phyloP scores from a whole-genome alignment of 2,329 filamentous ascomycete species.

The Aspergillus vadensis region DNA sequence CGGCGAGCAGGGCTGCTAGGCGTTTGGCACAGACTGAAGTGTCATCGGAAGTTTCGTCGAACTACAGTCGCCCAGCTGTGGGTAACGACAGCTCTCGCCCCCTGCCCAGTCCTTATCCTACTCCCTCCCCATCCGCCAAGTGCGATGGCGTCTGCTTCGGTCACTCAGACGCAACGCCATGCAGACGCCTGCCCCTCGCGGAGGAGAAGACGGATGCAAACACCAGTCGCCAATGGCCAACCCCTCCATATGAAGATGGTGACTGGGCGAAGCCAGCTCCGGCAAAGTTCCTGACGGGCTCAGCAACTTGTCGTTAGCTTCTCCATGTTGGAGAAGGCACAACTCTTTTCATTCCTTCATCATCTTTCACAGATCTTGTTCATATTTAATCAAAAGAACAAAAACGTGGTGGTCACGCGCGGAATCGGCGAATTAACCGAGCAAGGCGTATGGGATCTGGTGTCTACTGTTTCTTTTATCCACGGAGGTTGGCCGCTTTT shows the following conservation, averaged over 20 bases:
- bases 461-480: conserved; percentile 26
- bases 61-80: conserved; percentile 50
- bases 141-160: conserved; percentile 75
- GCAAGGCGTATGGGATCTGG: conserved; percentile 36
- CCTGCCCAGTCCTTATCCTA: conserved; percentile 61
- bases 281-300: conserved; percentile 74
- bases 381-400: conserved; percentile 21
- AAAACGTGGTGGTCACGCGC: conserved; percentile 28
- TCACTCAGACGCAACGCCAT: conserved; percentile 49
- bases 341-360: conserved; percentile 17
- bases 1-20: conserved; percentile 73
- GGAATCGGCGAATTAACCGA: conserved; percentile 27
- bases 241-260: conserved; percentile 89
- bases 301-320: conserved; percentile 37
- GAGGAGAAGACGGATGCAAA: conserved; percentile 57
- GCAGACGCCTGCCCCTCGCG: conserved; percentile 71
- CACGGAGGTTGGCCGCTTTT: conserved; percentile 25
- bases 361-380: conserved; percentile 21
- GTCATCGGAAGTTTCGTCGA: conserved; percentile 52
- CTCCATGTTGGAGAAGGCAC: not conserved
- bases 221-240: conserved; percentile 78
- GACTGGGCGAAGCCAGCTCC: conserved; percentile 87
- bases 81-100: conserved; percentile 31
- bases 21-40: conserved; percentile 59
- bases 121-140: conserved; percentile 78